phyloP scores from a whole-genome alignment of 306 rosid species.

The Quercus engelmannii region DNA sequence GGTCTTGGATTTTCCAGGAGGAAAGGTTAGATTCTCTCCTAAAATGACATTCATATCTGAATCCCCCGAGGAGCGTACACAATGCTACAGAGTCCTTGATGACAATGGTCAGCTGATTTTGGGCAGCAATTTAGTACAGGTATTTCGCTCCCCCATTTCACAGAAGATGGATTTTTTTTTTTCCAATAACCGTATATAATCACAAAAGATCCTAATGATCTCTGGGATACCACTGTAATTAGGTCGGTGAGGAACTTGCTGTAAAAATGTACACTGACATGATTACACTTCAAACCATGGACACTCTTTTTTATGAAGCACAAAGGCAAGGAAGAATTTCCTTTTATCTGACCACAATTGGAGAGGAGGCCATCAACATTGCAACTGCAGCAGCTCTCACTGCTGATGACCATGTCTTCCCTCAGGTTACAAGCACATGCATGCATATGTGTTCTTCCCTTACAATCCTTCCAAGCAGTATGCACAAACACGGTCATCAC shows the following conservation, averaged over 20 bases:
- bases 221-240: constrained; percentile 10
- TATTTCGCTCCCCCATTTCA: constrained; percentile 18
- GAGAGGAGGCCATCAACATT: constrained; percentile 85
- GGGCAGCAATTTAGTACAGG: constrained; percentile 46
- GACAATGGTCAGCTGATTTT: constrained; percentile 49
- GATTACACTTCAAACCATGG: constrained; percentile 89
- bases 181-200: background rate
- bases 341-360: constrained; percentile 66
- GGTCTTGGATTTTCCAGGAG: constrained; percentile 77
- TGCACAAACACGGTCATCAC: background rate
- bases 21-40: constrained; percentile 56
- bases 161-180: background rate
- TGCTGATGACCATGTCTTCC: constrained; percentile 65
- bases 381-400: constrained; percentile 89
- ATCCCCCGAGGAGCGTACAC: constrained; percentile 41
- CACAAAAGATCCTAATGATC: background rate
- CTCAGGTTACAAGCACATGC: constrained; percentile 59
- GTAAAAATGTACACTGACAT: constrained; percentile 69
- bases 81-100: constrained; percentile 77
- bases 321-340: constrained; percentile 97
- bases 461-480: background rate
- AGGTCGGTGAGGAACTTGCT: constrained; percentile 63
- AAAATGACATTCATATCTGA: constrained; percentile 56
- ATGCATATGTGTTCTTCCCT: constrained; percentile 1
- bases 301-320: constrained; percentile 79